These are phyloP conservation scores for Apiospora saccharicola DNA, from an alignment of 2,329 filamentous ascomycete genomes.

Conservation along the genomic window DNA sequence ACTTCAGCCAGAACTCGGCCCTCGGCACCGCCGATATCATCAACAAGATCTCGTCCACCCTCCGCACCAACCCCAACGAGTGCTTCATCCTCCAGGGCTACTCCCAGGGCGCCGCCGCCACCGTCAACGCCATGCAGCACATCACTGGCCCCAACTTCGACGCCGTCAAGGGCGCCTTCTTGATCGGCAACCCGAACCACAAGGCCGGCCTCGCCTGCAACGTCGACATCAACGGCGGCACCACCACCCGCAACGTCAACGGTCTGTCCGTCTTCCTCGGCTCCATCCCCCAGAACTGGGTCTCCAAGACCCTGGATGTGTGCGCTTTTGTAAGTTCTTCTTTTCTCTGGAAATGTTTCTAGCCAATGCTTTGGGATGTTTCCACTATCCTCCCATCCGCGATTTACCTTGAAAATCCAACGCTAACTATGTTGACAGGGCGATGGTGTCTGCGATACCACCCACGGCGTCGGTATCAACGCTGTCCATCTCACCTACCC, in stretches of 20 bases:
- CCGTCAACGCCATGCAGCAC: slow-evolving; percentile 24
- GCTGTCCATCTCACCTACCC: slow-evolving; percentile 7
- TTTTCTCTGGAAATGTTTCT: no score
- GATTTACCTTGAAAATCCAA: no score
- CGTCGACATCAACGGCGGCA: slow-evolving; percentile 25
- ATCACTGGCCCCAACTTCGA: slow-evolving; percentile 23
- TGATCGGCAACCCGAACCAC: slow-evolving; percentile 28
- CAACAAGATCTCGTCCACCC: slow-evolving; percentile 24
- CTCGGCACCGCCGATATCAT: slow-evolving; percentile 27
- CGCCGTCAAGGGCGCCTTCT: slow-evolving; percentile 27
- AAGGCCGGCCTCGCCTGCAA: slow-evolving; percentile 28
- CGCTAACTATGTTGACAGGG: background rate
- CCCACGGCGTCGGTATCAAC: slow-evolving; percentile 21
- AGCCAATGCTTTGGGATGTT: background rate
- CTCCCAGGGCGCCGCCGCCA: slow-evolving; percentile 28
- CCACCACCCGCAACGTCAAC: slow-evolving; percentile 26
- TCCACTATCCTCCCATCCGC: no score
- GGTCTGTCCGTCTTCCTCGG: slow-evolving; percentile 23
- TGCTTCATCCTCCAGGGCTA: slow-evolving; percentile 29
- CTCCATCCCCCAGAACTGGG: slow-evolving; percentile 25
- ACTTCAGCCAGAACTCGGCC: slow-evolving; percentile 25
- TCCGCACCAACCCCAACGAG: slow-evolving; percentile 21
- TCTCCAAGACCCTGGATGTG: slow-evolving; percentile 27
- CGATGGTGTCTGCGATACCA: slow-evolving; percentile 20
- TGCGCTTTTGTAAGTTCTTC: slow-evolving; percentile 25